Evolutionary conservation across 2,329 filamentous ascomycete genomes (phyloP).

Genomic region (Claviceps humidiphila): DNA sequence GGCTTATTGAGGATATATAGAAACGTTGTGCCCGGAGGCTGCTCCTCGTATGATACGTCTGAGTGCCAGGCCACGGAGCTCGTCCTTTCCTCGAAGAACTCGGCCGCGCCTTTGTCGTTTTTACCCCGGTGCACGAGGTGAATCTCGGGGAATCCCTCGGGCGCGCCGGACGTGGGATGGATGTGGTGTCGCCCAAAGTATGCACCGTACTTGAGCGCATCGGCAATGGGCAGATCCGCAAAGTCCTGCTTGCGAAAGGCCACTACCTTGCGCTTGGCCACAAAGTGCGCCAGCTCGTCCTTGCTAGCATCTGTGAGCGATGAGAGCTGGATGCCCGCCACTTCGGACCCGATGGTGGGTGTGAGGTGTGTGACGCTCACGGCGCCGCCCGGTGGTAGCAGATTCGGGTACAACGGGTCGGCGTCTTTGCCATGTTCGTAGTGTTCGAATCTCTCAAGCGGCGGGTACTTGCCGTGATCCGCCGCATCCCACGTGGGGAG

Average conservation of each 20-base stretch:
- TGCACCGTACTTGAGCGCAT: constrained; percentile 54
- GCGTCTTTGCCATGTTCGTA: constrained; percentile 66
- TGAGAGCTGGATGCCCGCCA: constrained; percentile 59
- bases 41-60: constrained; percentile 76
- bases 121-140: constrained; percentile 66
- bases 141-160: constrained; percentile 58
- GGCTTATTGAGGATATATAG: constrained; percentile 78
- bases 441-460: constrained; percentile 57
- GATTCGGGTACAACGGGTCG: constrained; percentile 53
- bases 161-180: constrained; percentile 65
- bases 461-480: constrained; percentile 41
- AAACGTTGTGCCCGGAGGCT: constrained; percentile 84
- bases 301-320: constrained; percentile 54
- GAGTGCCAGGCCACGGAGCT: constrained; percentile 82
- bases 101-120: constrained; percentile 31
- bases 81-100: constrained; percentile 54
- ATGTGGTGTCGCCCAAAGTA: constrained; percentile 78
- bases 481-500: constrained; percentile 57
- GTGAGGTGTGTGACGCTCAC: constrained; percentile 48
- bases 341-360: constrained; percentile 60
- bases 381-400: constrained; percentile 36
- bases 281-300: constrained; percentile 62
- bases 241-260: constrained; percentile 67
- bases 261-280: constrained; percentile 66
- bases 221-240: constrained; percentile 52